Conservation (phyloP, 129 eudicot species). For the Lonicera japonica region DNA sequence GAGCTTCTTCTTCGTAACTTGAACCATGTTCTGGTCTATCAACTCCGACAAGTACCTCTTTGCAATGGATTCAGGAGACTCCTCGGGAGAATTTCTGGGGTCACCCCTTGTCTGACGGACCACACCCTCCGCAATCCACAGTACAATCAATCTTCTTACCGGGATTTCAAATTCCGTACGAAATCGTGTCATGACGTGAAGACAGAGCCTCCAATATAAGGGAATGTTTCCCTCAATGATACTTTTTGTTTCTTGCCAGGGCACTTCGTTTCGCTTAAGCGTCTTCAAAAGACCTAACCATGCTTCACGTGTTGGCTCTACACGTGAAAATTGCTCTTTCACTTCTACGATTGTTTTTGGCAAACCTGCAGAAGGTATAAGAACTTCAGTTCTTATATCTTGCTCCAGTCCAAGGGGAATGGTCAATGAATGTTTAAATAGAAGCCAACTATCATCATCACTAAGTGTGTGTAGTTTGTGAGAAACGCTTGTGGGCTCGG, state of each 20-base stretch:
- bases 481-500: neutral
- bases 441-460: neutral
- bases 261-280: too few relatives aligned
- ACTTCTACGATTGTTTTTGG: too few relatives aligned
- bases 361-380: too few relatives aligned
- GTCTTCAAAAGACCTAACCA: too few relatives aligned
- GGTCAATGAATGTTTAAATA: neutral
- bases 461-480: neutral
- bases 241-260: neutral
- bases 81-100: neutral
- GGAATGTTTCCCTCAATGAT: neutral
- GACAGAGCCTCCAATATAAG: neutral
- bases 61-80: slow-evolving; percentile 3
- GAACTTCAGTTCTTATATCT: too few relatives aligned
- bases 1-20: slow-evolving; percentile 2
- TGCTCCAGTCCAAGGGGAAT: too few relatives aligned
- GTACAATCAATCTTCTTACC: neutral
- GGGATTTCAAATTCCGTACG: neutral
- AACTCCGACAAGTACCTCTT: slow-evolving; percentile 5
- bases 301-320: too few relatives aligned
- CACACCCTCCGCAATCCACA: slow-evolving; percentile 12
- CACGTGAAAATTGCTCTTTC: too few relatives aligned
- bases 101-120: neutral
- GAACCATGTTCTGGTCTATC: neutral
- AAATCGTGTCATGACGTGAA: neutral